Percentiles rank a stretch among this genome's conserved stretches.
Conservation (phyloP, 306 rosid genomes). For the Castanea sativa region DNA sequence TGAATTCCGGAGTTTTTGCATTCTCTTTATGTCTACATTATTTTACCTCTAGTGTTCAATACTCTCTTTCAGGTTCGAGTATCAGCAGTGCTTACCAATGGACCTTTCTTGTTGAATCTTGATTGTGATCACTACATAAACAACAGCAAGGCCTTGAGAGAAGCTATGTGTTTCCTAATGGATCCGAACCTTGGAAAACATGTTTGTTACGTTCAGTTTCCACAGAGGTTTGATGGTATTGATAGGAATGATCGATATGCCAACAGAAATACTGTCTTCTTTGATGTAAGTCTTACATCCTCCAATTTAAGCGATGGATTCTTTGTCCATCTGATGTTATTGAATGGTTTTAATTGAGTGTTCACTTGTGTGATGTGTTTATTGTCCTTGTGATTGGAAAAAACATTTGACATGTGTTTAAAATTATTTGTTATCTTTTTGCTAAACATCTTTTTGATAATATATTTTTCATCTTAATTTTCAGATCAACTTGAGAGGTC, state of each 20-base stretch:
- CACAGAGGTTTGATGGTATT: slow-evolving; percentile 97
- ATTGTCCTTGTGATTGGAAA: neutral
- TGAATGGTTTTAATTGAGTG: neutral
- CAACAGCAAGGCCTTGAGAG: slow-evolving; percentile 96
- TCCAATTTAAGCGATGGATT: neutral
- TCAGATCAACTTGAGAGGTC: slow-evolving; percentile 95
- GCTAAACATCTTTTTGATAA: neutral
- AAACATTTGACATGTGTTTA: neutral
- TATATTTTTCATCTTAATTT: slow-evolving; percentile 6
- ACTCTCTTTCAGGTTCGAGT: slow-evolving; percentile 75
- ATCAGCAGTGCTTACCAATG: slow-evolving; percentile 96
- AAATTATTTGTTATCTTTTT: neutral
- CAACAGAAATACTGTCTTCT: slow-evolving; percentile 93
- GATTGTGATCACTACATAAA: slow-evolving; percentile 99
- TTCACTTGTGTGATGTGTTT: slow-evolving; percentile 1
- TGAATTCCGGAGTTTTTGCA: neutral
- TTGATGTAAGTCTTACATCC: slow-evolving; percentile 60
- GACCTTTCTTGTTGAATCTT: slow-evolving; percentile 95
- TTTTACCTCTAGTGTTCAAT: slow-evolving; percentile 2
- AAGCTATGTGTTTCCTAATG: slow-evolving; percentile 98
- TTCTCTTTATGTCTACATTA: neutral
- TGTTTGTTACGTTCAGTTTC: slow-evolving; percentile 95
- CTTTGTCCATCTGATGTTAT: slow-evolving; percentile 6
- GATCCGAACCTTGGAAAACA: slow-evolving; percentile 95
- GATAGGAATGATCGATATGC: slow-evolving; percentile 94